phyloP scores from a whole-genome alignment of 257 asterid species.

The Avicennia marina region DNA sequence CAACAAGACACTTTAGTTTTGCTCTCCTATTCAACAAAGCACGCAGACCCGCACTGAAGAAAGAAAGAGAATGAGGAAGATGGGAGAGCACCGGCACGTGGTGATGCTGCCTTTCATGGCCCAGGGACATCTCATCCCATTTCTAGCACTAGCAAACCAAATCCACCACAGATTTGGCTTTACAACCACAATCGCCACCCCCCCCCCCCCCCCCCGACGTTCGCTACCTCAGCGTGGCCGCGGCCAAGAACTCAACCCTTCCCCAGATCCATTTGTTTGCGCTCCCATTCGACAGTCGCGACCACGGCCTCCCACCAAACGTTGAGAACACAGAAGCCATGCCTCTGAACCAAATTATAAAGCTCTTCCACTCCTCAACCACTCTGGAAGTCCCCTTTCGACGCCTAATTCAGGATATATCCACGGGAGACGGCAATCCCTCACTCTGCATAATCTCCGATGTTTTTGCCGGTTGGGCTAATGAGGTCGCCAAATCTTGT shows the following conservation, averaged over 20 bases:
- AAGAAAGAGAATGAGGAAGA: slow-evolving; percentile 4
- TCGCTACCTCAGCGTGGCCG: slow-evolving; percentile 44
- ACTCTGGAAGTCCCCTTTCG: slow-evolving; percentile 40
- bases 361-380: slow-evolving; percentile 42
- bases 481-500: slow-evolving; percentile 50
- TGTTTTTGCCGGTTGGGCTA: slow-evolving; percentile 68
- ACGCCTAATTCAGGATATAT: slow-evolving; percentile 26
- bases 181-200: slow-evolving; percentile 53
- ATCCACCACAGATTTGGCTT: slow-evolving; percentile 29
- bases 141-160: slow-evolving; percentile 46
- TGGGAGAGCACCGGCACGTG: slow-evolving; percentile 40
- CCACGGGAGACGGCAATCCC: slow-evolving; percentile 36
- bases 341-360: slow-evolving; percentile 35
- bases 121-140: slow-evolving; percentile 71
- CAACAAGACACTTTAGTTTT: no score
- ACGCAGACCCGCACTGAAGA: no score
- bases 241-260: slow-evolving; percentile 20
- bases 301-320: slow-evolving; percentile 66
- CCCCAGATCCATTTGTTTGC: slow-evolving; percentile 31
- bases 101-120: slow-evolving; percentile 67
- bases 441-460: slow-evolving; percentile 88
- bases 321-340: slow-evolving; percentile 73
- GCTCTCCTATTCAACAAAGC: no score
- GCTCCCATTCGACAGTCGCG: slow-evolving; percentile 49
- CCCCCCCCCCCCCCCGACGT: slow-evolving; percentile 55